These are phyloP conservation scores for Asclepias syriaca DNA, from an alignment of 257 asterid genomes.

Conservation along the genomic window DNA sequence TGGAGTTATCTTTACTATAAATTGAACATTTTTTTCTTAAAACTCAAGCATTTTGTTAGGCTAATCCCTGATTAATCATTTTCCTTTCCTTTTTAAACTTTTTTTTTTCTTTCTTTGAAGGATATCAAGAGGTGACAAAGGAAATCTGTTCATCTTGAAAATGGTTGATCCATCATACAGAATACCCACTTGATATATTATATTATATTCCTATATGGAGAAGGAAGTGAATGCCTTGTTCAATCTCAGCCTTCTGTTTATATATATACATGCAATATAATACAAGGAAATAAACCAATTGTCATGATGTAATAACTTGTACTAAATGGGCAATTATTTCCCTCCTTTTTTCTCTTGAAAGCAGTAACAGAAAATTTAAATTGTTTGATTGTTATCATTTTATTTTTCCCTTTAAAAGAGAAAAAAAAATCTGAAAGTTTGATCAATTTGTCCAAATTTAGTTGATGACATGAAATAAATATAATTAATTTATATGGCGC, in stretches of 20 bases:
- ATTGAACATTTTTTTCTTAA: background rate
- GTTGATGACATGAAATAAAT: no score
- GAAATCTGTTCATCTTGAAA: conserved; percentile 73
- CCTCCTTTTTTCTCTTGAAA: background rate
- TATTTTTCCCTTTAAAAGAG: no score
- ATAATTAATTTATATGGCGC: no score
- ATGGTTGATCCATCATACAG: conserved; percentile 73
- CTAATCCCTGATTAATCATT: background rate
- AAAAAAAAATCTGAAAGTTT: no score
- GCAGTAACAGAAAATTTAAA: background rate
- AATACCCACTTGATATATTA: conserved; percentile 39
- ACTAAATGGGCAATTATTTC: background rate
- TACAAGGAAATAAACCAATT: background rate
- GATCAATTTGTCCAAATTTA: no score
- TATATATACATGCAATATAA: background rate
- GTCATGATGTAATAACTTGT: background rate
- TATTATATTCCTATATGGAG: background rate
- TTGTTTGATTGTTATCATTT: no score
- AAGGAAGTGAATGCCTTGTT: background rate
- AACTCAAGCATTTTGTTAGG: no score
- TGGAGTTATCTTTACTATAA: background rate
- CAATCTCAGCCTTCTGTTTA: background rate
- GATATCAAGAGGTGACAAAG: conserved; percentile 83
- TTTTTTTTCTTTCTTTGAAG: conserved; percentile 27
- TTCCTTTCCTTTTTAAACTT: background rate